phyloP scores from a whole-genome alignment of 1,284 basidiomycete genomes.

The Pseudozyma pruni region DNA sequence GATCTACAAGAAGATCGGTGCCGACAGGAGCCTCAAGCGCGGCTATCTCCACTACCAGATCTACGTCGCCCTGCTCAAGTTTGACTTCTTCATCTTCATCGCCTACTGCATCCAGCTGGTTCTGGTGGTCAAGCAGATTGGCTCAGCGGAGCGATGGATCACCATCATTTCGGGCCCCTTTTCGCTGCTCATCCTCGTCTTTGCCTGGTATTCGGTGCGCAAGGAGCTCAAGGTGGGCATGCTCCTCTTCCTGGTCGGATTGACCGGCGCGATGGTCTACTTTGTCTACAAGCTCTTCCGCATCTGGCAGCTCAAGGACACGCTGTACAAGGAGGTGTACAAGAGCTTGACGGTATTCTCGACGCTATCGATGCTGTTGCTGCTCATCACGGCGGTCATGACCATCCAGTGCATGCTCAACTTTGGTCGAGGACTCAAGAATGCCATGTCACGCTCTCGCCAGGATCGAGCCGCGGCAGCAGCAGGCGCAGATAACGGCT shows the following conservation, averaged over 20 bases:
- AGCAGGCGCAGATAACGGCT: slow-evolving; percentile 23
- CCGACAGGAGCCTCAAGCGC: slow-evolving; percentile 53
- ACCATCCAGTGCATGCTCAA: slow-evolving; percentile 57
- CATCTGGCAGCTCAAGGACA: slow-evolving; percentile 53
- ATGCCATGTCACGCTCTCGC: slow-evolving; percentile 45
- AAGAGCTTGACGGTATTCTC: slow-evolving; percentile 61
- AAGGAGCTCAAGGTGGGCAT: slow-evolving; percentile 55
- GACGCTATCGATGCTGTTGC: slow-evolving; percentile 52
- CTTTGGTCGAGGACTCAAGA: slow-evolving; percentile 58
- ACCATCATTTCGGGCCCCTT: slow-evolving; percentile 59
- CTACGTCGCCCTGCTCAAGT: slow-evolving; percentile 60
- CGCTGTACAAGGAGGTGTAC: slow-evolving; percentile 58
- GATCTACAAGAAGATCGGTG: slow-evolving; percentile 61
- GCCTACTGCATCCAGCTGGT: slow-evolving; percentile 62
- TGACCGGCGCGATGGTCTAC: slow-evolving; percentile 56
- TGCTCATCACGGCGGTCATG: slow-evolving; percentile 51
- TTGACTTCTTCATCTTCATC: slow-evolving; percentile 61
- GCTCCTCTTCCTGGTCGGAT: slow-evolving; percentile 45
- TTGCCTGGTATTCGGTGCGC: slow-evolving; percentile 58
- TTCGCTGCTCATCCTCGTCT: slow-evolving; percentile 49
- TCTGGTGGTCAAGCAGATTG: slow-evolving; percentile 54
- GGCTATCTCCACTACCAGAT: slow-evolving; percentile 57
- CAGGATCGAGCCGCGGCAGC: slow-evolving; percentile 27
- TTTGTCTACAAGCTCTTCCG: slow-evolving; percentile 59
- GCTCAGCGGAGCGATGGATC: slow-evolving; percentile 52